phyloP scores from a whole-genome alignment of 2,329 filamentous ascomycete species.

The Coniochaeta hoffmannii region DNA sequence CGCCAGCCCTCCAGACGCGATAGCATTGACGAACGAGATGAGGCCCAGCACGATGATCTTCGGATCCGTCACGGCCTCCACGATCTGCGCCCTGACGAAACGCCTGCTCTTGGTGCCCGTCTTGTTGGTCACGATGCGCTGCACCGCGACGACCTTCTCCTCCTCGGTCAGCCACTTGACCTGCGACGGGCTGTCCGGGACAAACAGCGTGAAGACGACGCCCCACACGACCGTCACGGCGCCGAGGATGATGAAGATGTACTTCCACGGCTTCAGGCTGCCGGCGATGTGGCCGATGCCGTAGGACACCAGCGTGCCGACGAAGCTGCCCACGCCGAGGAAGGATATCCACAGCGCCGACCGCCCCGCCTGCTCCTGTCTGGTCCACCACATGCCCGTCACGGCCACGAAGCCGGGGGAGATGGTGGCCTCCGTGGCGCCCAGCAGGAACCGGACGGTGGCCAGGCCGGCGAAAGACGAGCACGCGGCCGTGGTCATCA shows the following conservation, averaged over 20 bases:
- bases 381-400: slow-evolving; percentile 63
- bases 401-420: slow-evolving; percentile 62
- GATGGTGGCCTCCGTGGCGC: slow-evolving; percentile 63
- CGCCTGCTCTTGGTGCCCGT: slow-evolving; percentile 50
- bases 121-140: slow-evolving; percentile 52
- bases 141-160: slow-evolving; percentile 57
- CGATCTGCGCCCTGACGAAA: slow-evolving; percentile 38
- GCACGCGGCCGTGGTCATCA: slow-evolving; percentile 55
- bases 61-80: slow-evolving; percentile 52
- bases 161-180: slow-evolving; percentile 61
- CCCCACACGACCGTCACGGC: slow-evolving; percentile 55
- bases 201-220: slow-evolving; percentile 53
- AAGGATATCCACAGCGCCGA: slow-evolving; percentile 36
- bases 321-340: slow-evolving; percentile 73
- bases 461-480: slow-evolving; percentile 53
- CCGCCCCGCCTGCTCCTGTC: slow-evolving; percentile 54
- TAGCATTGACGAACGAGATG: slow-evolving; percentile 17
- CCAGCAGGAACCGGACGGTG: slow-evolving; percentile 56
- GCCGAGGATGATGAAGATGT: slow-evolving; percentile 60
- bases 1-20: slow-evolving; percentile 16
- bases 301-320: slow-evolving; percentile 46
- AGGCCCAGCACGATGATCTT: slow-evolving; percentile 43
- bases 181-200: slow-evolving; percentile 65
- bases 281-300: slow-evolving; percentile 51
- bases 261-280: slow-evolving; percentile 58